Evolutionary conservation across 495 filamentous ascomycete genomes (phyloP).

Genomic region (Xylaria cubensis): DNA sequence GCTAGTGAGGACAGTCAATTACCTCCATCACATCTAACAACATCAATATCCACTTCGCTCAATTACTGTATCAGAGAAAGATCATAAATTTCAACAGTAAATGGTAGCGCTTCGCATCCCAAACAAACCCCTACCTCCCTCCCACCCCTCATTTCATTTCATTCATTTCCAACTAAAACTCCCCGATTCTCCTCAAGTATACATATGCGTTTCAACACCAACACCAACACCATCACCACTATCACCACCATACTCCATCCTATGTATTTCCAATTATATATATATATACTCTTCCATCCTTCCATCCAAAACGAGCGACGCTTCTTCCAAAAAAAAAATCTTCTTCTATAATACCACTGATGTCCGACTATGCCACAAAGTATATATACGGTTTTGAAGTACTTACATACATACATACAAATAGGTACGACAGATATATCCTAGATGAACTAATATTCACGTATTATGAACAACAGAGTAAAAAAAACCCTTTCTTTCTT

Average conservation of each 20-base stretch:
- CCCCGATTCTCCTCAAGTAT: not conserved
- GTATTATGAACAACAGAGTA: not conserved
- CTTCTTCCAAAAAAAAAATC: not conserved
- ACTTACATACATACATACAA: slow-evolving; percentile 2
- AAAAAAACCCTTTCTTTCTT: too few relatives aligned
- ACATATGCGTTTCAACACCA: not conserved
- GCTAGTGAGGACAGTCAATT: too few relatives aligned
- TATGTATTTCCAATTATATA: not conserved
- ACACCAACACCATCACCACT: not conserved
- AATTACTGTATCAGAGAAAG: not conserved
- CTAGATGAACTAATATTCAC: not conserved
- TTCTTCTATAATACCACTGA: not conserved
- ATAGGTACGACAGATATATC: not conserved
- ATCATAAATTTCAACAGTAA: not conserved
- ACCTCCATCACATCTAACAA: too few relatives aligned
- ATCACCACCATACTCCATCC: not conserved
- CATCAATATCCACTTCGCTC: too few relatives aligned
- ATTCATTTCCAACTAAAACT: not conserved
- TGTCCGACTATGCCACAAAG: not conserved
- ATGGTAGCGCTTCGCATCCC: not conserved
- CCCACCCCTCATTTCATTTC: not conserved
- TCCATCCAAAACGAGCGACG: not conserved
- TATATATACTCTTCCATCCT: not conserved
- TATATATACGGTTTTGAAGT: not conserved
- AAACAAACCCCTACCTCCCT: not conserved